Evolutionary conservation across 345 rosid genomes (phyloP), one percentile per base, ranked within the genome.

Genomic region (Microthlaspi erraticum): DNA sequence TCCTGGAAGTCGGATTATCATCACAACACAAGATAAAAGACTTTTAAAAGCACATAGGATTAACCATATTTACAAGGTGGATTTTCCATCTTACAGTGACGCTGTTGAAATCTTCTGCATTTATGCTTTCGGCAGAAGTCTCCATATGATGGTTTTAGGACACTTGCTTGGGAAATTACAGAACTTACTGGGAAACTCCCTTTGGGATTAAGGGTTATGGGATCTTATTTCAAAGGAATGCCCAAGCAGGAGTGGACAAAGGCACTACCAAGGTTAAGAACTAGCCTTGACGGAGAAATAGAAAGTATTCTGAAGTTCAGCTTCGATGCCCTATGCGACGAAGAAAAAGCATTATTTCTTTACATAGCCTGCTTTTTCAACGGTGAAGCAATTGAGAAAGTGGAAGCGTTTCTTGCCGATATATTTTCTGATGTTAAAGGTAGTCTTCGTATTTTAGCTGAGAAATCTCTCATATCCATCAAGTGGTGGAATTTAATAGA

Each of bases 131-230:
- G 50, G 31, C 48, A 38, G n/a, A 43, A 50, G 2, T 60, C 13
- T 11, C 81, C 82, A 7, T 0, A 7, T 3, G 19, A 13, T 2
- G 59, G 46, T 33, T 71, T 26, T 20, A 9, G 20, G 38, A 14
- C 49, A 2, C 53, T 79, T 12, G 37, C 81, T 8, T 5, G 18
- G 1, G 44, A 20, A 8, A 52, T 68, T 11, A 55, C 68, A 8
- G 0, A 6, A 10, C 64, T 73, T 73, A 62, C 64, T 14, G 10
- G 69, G 12, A 67, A 77, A 0, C 37, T 79, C 26, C 87, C 80
- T 4, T 37, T 83, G 29, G 80, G 79, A 17, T 72, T 81, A 8
- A 72, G 52, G 42, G 68, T 79, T 39, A 26, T 77, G 16, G 82
- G 83, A 10, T 72, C 71, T 4, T 18, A 38, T 38, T 52, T 81